A percentile compares a stretch with the other conserved stretches of the same genome.
Conservation (phyloP, 371 early-diverging fungal species). For the Mortierella sp. region DNA sequence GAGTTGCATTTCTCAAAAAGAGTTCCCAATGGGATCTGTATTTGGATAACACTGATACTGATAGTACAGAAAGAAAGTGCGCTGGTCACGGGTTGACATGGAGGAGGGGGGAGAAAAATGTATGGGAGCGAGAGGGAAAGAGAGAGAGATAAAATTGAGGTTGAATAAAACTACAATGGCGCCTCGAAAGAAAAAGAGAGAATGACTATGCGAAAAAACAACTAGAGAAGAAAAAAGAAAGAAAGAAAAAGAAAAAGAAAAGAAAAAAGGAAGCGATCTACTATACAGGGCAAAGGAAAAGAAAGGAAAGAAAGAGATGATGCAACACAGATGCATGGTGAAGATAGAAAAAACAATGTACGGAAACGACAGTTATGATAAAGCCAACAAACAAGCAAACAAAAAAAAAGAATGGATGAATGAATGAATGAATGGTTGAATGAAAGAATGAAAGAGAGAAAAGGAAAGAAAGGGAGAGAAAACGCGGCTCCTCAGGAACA, state of each 20-base stretch:
- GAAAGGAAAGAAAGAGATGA: too few species aligned
- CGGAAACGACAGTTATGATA: too few species aligned
- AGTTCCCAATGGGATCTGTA: too few species aligned
- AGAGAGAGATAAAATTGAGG: not conserved
- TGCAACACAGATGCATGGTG: too few species aligned
- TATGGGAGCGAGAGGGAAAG: not conserved
- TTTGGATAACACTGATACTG: too few species aligned
- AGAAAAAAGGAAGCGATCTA: not conserved
- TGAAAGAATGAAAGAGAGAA: not conserved
- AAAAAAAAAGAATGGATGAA: not conserved
- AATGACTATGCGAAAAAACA: too few species aligned
- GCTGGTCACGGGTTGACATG: not conserved
- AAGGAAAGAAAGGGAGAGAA: not conserved
- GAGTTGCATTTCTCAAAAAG: too few species aligned
- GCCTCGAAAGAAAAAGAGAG: not conserved
- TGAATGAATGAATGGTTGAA: not conserved
- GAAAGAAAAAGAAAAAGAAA: not conserved
- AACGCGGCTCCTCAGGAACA: not conserved
- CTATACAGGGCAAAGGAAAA: too few species aligned
- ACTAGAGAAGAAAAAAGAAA: not conserved
- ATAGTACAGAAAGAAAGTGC: too few species aligned
- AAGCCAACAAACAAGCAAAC: too few species aligned
- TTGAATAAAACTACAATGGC: conserved; percentile 1
- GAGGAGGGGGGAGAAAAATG: not conserved
- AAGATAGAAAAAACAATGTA: too few species aligned